These are phyloP conservation scores for Sclerotinia spermophila DNA, from an alignment of 2,329 filamentous ascomycete species.

Conservation along the genomic window DNA sequence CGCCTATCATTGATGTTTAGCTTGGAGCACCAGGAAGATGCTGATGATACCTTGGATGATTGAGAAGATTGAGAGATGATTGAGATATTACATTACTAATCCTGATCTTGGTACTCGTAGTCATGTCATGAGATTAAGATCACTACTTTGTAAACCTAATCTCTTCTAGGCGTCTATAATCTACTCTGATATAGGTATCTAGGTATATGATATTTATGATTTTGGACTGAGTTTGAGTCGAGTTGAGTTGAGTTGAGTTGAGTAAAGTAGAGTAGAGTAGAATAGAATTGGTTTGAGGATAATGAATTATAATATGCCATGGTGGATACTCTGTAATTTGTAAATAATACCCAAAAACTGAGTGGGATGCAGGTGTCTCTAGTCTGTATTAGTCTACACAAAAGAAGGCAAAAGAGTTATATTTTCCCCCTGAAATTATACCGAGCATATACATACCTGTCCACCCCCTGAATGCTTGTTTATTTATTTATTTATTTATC, in stretches of 20 bases:
- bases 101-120: background rate
- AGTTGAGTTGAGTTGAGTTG: background rate
- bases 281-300: too few relatives aligned
- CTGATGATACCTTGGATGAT: background rate
- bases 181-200: background rate
- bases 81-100: background rate
- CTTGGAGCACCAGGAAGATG: background rate
- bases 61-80: background rate
- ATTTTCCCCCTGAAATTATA: constrained; percentile 11
- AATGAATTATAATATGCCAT: too few relatives aligned
- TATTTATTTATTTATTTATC: too few relatives aligned
- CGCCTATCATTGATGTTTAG: background rate
- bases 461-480: background rate
- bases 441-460: too few relatives aligned
- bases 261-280: background rate
- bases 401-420: background rate
- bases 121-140: background rate
- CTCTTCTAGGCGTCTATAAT: background rate
- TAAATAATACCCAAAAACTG: too few relatives aligned
- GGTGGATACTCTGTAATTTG: too few relatives aligned
- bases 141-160: constrained; percentile 8
- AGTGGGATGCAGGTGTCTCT: too few relatives aligned
- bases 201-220: too few relatives aligned
- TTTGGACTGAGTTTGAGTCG: too few relatives aligned
- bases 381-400: background rate